Base-by-base conservation (phyloP, 345 rosid species). In the Acer saccharum region DNA sequence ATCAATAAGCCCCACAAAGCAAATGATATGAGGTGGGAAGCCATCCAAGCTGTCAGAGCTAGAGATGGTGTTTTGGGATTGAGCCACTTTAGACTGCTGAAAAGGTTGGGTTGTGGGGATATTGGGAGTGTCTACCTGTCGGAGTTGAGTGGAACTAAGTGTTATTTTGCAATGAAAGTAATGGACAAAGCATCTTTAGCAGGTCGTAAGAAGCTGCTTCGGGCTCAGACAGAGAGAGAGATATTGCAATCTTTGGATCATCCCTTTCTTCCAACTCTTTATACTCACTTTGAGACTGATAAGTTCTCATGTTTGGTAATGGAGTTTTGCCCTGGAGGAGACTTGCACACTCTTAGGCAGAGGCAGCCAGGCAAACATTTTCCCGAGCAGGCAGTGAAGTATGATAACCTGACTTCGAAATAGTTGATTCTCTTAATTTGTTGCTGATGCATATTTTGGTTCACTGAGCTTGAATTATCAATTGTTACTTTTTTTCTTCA, bases 311-410 rank as follows among this genome's bases (percentile, higher is more conserved):
- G 97, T 85, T 80, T 94, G 81, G 91, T 94, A 68, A 94, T 94
- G 98, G 98, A 92, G 76, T 94, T 91, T 78, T 94, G 98, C 81
- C 94, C 97, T 60, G 98, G 98, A 67, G 97, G 98, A 48, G 97
- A 94, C 73, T 80, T 92, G 87, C 98, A 94, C 80, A 85, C 98
- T 23, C 96, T 94, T 71, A 83, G 98, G 77, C 98, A 94, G 92
- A 87, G 90, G 82, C 98, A 94, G 78, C 96, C 94, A 0, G 97
- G 97, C 80, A 94, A 92, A 75, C 86, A 92, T 85, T 94, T 94
- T 78, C 83, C 89, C 11, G 97, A 93, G 88, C 97, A 93, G 82
- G 98, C 97, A 7, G 98, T 93, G 39, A 92, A 87, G 98, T 93
- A 90, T 78, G 91, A 88, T 77, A 67, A 76, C 68, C 62, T 29